Evolutionary conservation across 1,284 basidiomycete genomes (phyloP).

Genomic region (Hymenochaete sp.): DNA sequence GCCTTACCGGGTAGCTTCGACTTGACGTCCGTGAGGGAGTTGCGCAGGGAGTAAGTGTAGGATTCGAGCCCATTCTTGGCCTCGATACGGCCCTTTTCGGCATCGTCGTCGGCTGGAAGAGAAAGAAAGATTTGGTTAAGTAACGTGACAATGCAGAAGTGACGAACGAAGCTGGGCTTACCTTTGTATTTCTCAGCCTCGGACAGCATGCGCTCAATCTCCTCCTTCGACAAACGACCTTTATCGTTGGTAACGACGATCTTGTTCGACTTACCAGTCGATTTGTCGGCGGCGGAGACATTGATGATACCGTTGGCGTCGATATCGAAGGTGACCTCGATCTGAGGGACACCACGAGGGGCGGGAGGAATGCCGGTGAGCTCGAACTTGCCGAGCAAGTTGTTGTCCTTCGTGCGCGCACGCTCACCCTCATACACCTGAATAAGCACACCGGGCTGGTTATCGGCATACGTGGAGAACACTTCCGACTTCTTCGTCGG

Average conservation of each 20-base stretch:
- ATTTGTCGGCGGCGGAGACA: slow-evolving; percentile 95
- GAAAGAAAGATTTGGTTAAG: slow-evolving; percentile 1
- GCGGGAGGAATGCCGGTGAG: slow-evolving; percentile 96
- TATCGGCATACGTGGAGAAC: slow-evolving; percentile 99
- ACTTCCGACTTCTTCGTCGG: slow-evolving; percentile 99
- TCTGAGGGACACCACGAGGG: slow-evolving; percentile 96
- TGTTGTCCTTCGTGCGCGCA: slow-evolving; percentile 99
- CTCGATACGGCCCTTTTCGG: slow-evolving; percentile 72
- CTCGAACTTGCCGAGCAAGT: slow-evolving; percentile 98
- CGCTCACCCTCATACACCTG: slow-evolving; percentile 99
- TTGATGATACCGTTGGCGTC: slow-evolving; percentile 98
- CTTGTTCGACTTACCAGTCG: slow-evolving; percentile 91
- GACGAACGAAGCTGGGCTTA: no score
- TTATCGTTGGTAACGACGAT: slow-evolving; percentile 99
- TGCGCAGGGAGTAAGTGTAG: slow-evolving; percentile 94
- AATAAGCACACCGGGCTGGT: slow-evolving; percentile 98
- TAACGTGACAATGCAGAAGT: slow-evolving; percentile 21
- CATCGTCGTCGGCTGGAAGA: slow-evolving; percentile 73
- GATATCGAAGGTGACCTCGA: slow-evolving; percentile 98
- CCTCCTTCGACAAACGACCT: slow-evolving; percentile 96
- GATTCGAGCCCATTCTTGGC: slow-evolving; percentile 89
- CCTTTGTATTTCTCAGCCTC: slow-evolving; percentile 92
- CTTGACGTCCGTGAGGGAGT: slow-evolving; percentile 81
- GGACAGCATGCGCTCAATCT: slow-evolving; percentile 94
- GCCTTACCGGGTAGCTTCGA: slow-evolving; percentile 82